A percentile compares a stretch with the other conserved stretches of the same genome.
phyloP scores from a whole-genome alignment of 2,329 filamentous ascomycete genomes.

The Lomentospora prolificans region DNA sequence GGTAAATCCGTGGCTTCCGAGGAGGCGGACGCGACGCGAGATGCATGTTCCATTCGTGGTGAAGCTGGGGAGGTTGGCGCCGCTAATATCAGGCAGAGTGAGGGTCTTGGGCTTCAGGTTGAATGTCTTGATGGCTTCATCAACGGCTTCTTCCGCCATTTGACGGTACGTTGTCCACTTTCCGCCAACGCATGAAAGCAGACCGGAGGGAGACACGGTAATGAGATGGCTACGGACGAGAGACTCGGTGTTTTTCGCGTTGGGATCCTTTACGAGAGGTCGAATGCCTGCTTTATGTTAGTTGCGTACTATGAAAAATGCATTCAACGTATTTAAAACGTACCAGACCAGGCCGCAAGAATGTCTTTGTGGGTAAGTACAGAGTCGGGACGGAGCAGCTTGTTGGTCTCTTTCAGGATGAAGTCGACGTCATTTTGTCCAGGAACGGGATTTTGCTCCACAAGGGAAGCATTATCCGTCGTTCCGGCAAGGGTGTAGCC shows the following conservation, averaged over 20 bases:
- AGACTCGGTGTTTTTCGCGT: constrained; percentile 72
- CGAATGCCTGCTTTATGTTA: constrained; percentile 44
- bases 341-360: constrained; percentile 72
- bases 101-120: constrained; percentile 43
- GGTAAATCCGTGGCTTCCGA: constrained; percentile 65
- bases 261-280: constrained; percentile 70
- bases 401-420: constrained; percentile 69
- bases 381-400: constrained; percentile 67
- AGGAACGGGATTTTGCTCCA: constrained; percentile 60
- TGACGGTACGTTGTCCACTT: constrained; percentile 88
- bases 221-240: constrained; percentile 76
- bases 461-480: constrained; percentile 63
- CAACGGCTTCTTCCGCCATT: constrained; percentile 80
- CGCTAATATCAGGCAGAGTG: constrained; percentile 53
- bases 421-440: constrained; percentile 71
- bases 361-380: constrained; percentile 66
- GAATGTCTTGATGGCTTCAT: constrained; percentile 63
- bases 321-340: constrained; percentile 12
- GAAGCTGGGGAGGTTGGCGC: constrained; percentile 37
- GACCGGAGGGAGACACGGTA: constrained; percentile 61
- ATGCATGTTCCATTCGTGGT: constrained; percentile 61
- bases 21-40: constrained; percentile 62
- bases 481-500: constrained; percentile 79
- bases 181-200: constrained; percentile 72
- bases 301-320: constrained; percentile 2